These are phyloP conservation scores for Wickerhamomyces queroliae DNA, from an alignment of 805 yeast genomes.

Conservation along the genomic window DNA sequence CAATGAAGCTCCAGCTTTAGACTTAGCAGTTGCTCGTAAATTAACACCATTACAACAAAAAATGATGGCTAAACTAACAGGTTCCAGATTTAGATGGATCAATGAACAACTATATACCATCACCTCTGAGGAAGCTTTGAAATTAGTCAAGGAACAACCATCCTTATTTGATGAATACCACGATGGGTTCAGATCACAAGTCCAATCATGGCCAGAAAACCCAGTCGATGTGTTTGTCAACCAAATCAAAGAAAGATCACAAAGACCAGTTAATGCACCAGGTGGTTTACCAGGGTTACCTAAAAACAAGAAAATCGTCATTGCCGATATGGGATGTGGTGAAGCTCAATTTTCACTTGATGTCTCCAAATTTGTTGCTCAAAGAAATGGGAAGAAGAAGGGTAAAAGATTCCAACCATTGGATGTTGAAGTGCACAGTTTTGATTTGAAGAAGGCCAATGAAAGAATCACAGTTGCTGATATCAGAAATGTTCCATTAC, in stretches of 20 bases:
- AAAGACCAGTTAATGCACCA: conserved; percentile 82
- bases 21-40: conserved; percentile 29
- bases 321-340: conserved; percentile 99
- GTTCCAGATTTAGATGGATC: conserved; percentile 96
- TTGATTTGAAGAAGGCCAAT: conserved; percentile 87
- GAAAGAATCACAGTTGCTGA: conserved; percentile 95
- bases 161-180: conserved; percentile 90
- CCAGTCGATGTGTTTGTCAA: conserved; percentile 90
- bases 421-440: conserved; percentile 70
- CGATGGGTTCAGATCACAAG: conserved; percentile 92
- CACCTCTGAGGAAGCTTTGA: conserved; percentile 69
- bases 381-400: conserved; percentile 24
- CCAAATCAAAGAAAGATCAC: conserved; percentile 54
- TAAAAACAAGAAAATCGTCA: conserved; percentile 49
- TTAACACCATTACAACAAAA: conserved; percentile 88
- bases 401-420: conserved; percentile 33
- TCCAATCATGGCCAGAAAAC: conserved; percentile 96
- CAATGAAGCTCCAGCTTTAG: conserved; percentile 9
- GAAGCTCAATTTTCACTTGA: conserved; percentile 85
- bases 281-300: conserved; percentile 85
- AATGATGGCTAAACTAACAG: conserved; percentile 91
- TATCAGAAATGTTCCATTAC: conserved; percentile 82
- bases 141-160: conserved; percentile 74
- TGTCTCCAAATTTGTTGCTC: conserved; percentile 43
- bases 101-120: conserved; percentile 94